Evolutionary conservation across 306 rosid genomes (phyloP), one percentile per base, ranked within the genome.

Genomic region (Vigna reflexopilosa): DNA sequence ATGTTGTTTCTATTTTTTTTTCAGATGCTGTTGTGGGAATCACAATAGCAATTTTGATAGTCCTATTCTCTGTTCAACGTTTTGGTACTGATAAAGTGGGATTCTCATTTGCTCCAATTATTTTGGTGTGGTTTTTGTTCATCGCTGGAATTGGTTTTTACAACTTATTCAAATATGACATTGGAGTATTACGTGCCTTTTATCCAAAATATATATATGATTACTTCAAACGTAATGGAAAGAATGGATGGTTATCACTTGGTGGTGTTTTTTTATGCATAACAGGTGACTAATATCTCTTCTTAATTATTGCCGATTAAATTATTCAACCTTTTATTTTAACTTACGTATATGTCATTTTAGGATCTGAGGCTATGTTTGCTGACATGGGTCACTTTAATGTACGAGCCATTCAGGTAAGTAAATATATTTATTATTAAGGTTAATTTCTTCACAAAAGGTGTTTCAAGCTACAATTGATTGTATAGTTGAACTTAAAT

Each of bases 321-420:
- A 3, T 50, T 59, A 2, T 78, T 68, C 12, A 1, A 42, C 66
- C 17, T 70, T 79, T 38, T 50, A 51, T 42, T 57, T 20, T 82
- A 57, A 72, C 15, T 34, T 28, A 16, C 14, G 4, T 73, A 13
- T 19, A 0, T 24, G n/a, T 55, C 55, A 65, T 51, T 4, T 61
- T 64, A 89, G 97, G 98, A 9, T 80, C 98, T 2, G 97, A 93
- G 73, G 98, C 98, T 70, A 91, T 93, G 98, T 93, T 93, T 79
- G 98, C 98, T 34, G 98, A 93, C 81, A 85, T 93, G 78, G 98
- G 98, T 32, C 98, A 93, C 86, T 93, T 93, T 61, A 91, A 42
- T 56, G 90, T 91, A 20, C 80, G 83, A 28, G 83, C 98, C 6
- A 81, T 93, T 63, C 98, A 93, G 83, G 97, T 89, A 85, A 87